Evolutionary conservation across 176 grass and related monocot species (phyloP), one percentile per base, ranked within the genome.

Genomic region (Triticum aestivum): DNA sequence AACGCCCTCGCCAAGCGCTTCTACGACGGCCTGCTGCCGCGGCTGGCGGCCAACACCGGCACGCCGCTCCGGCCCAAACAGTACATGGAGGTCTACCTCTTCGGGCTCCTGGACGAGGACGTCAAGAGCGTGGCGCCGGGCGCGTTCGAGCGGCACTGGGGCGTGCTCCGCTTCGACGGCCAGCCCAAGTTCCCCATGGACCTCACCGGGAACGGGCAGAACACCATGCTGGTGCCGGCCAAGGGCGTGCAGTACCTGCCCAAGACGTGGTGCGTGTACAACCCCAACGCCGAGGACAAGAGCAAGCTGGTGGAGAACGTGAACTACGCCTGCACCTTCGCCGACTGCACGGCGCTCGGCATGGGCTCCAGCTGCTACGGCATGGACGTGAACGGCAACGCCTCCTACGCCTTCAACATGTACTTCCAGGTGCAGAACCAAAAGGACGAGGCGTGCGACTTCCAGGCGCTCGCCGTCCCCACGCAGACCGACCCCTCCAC

Each of bases 81-180:
- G 83, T 93, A 95, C 88, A 92, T 98, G n/a, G 93, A 98, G 83
- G 84, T 94, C 0, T 98, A 98, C 83, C 84, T 95, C 2, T 98
- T 98, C 77, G 88, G 93, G 9, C 81, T 98, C 52, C 86, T 98
- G 20, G 96, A 98, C 62, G 96, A 98, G 85, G 96, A 98, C 38
- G 8, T 63, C 8, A 98, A 98, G 84, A 98, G 96, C 85, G 89
- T 98, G 5, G 96, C 91, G 13, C 97, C 97, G 2, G 97, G 97
- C 20, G 83, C 62, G 70, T 99, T 99, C 70, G 97, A 99, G 88
- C 90, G 97, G 0, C 97, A 99, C 32, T 99, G 97, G 97, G 97
- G 97, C 32, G 91, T 99, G 52, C 81, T 99, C 37, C 89, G 87
- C 11, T 94, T 91, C 67, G 96, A 98, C 64, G 96, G 96, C 11